A percentile compares a stretch with the other conserved stretches of the same genome.
Evolutionary conservation across 2,329 filamentous ascomycete genomes (phyloP).

Genomic region (Coniochaeta pulveracea): DNA sequence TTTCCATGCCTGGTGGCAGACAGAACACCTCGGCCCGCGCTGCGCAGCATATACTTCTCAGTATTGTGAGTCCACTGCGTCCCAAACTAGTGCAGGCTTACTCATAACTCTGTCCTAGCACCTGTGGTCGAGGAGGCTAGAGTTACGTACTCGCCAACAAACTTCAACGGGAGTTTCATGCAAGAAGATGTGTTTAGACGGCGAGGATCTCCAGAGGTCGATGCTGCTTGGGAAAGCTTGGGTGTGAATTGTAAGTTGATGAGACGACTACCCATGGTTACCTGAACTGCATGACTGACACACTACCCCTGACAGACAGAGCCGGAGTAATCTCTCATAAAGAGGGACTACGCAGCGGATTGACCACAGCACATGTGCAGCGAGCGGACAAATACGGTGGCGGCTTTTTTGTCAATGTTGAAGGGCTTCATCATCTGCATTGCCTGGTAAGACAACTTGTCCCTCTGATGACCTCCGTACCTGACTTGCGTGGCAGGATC

Average conservation of each 20-base stretch:
- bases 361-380: slow-evolving; percentile 36
- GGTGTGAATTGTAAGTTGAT: slow-evolving; percentile 6
- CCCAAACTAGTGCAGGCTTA: background rate
- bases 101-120: background rate
- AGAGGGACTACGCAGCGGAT: slow-evolving; percentile 17
- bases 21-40: background rate
- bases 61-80: background rate
- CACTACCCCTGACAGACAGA: background rate
- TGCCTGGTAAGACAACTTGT: slow-evolving; percentile 31
- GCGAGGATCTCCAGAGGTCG: slow-evolving; percentile 3
- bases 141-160: background rate
- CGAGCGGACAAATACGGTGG: slow-evolving; percentile 37
- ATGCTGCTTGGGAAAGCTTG: slow-evolving; percentile 6
- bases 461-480: background rate
- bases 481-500: slow-evolving; percentile 26
- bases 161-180: slow-evolving; percentile 7
- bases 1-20: too few relatives aligned
- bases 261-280: too few relatives aligned
- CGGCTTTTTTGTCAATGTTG: slow-evolving; percentile 35
- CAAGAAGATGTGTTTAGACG: slow-evolving; percentile 3
- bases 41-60: background rate
- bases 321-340: background rate
- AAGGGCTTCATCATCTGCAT: slow-evolving; percentile 35
- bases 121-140: background rate
- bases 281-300: background rate